Base-by-base conservation (phyloP, 208 protist genomes). In the Phytomonas sp. region DNA sequence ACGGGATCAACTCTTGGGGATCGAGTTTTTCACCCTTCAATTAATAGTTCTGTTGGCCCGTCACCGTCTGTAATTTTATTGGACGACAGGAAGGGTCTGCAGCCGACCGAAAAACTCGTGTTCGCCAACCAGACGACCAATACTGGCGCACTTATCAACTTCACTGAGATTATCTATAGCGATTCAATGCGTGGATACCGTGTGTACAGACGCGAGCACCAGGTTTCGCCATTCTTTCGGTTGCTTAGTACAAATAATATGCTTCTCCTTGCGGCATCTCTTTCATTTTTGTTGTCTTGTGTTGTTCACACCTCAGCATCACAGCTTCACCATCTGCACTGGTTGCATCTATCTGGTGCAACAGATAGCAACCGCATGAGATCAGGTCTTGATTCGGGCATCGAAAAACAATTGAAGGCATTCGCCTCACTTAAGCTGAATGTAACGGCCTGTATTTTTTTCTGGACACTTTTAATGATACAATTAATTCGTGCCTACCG, bases 131-230 rank as follows among this genome's bases (percentile, higher is more conserved):
- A 95, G 64, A 68, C 81, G 26, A 85, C 87, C 28, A 89, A 84
- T 74, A 89, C 80, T 23, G 77, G 82, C 11, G 72, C 79, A 0
- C 66, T 91, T 29, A 79, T 95, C 17, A 72, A 81, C 70, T 70
- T 95, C 37, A 80, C 82, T 69, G 78, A 79, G 53, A 71, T 83
- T 17, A 82, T 88, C 68, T 89, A 91, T 77, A 87, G 87, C 70
- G 80, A 88, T 31, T 80, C 76, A n/a, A 83, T 95, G 75, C 84
- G 89, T 0, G 80, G 73, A 9, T 95, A 95, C 51, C 77, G 83
- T 4, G 76, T 95, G 36, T 83, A 75, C 33, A 75, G 83, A 7
- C 76, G 82, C 66, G 70, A 77, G 11, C 40, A 75, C 31, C 36
- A 71, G 34, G 29, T 15, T 7, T 29, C 26, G 37, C 30, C 53